Evolutionary conservation across 768 basidiomycete species (phyloP).

Genomic region (Chalciporus piperatus): DNA sequence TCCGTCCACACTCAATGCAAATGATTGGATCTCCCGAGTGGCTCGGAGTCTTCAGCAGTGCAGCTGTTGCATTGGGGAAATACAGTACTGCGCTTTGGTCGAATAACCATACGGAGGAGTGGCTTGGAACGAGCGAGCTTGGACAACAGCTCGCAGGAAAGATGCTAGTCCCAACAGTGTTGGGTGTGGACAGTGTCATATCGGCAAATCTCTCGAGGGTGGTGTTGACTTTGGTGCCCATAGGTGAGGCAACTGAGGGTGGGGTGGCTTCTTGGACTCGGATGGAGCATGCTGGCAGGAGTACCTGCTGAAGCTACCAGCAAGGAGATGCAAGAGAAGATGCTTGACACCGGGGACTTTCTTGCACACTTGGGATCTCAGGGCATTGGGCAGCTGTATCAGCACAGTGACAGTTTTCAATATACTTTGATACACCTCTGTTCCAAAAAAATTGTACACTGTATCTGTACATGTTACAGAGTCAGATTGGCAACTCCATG

Average conservation of each 20-base stretch:
- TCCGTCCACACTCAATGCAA: conserved; percentile 33
- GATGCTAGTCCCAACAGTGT: conserved; percentile 3
- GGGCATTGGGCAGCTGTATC: too few relatives aligned
- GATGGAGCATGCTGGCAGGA: too few relatives aligned
- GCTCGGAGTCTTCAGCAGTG: conserved; percentile 51
- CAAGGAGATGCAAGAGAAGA: too few relatives aligned
- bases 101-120: conserved; percentile 58
- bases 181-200: neutral
- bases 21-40: conserved; percentile 55
- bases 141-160: conserved; percentile 62
- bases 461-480: too few relatives aligned
- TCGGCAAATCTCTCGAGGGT: neutral
- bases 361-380: too few relatives aligned
- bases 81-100: conserved; percentile 67
- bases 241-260: neutral
- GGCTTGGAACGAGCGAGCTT: conserved; percentile 40
- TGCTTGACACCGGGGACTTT: too few relatives aligned
- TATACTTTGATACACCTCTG: too few relatives aligned
- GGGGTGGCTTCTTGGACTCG: too few relatives aligned
- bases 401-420: too few relatives aligned
- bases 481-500: too few relatives aligned
- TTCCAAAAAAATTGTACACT: too few relatives aligned
- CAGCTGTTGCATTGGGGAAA: conserved; percentile 51
- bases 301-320: too few relatives aligned
- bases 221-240: neutral